Conservation (phyloP, 345 rosid species). For the Aethionema arabicum region DNA sequence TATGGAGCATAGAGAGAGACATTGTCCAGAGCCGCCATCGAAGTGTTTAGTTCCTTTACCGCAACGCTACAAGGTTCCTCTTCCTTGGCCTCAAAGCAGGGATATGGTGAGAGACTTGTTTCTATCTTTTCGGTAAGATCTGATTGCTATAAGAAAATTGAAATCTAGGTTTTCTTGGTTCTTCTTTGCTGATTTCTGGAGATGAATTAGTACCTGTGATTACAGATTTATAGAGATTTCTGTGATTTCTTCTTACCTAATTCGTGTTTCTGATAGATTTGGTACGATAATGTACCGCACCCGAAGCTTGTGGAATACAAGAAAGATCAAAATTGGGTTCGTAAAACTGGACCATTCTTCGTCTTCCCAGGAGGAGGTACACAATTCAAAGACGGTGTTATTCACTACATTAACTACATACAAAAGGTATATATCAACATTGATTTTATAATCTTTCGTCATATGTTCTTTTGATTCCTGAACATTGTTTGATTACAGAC, state of each 20-base stretch:
- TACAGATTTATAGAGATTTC: background rate
- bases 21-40: constrained; percentile 63
- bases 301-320: constrained; percentile 93
- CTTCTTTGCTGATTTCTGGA: background rate
- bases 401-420: constrained; percentile 59
- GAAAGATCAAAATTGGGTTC: constrained; percentile 91
- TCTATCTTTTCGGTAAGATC: constrained; percentile 34
- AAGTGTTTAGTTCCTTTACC: constrained; percentile 81
- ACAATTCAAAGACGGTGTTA: constrained; percentile 86
- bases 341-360: constrained; percentile 62
- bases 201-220: background rate
- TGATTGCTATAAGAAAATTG: background rate
- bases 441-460: background rate
- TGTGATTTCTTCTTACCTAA: constrained; percentile 1
- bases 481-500: constrained; percentile 38
- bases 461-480: background rate
- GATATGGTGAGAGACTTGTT: constrained; percentile 87
- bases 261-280: constrained; percentile 49
- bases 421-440: constrained; percentile 47
- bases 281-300: constrained; percentile 84
- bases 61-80: constrained; percentile 59
- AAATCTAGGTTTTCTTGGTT: constrained; percentile 18
- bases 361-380: constrained; percentile 95
- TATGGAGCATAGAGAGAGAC: constrained; percentile 91
- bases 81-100: constrained; percentile 91